These are phyloP conservation scores for Eragrostis curvula DNA, from an alignment of 176 grass and related monocot species.

Conservation along the genomic window DNA sequence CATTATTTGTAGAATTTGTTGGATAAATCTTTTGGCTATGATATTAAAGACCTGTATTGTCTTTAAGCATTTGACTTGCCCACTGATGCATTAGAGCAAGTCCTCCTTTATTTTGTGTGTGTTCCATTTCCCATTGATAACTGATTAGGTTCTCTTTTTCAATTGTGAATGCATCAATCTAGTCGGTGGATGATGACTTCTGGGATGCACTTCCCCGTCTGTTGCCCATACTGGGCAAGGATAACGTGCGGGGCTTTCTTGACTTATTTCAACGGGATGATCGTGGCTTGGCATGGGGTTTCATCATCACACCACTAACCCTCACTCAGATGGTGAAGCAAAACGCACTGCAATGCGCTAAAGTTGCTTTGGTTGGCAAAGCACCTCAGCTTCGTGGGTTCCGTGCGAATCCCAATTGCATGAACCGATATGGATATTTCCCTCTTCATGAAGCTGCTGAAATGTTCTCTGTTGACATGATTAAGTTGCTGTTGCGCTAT, in stretches of 20 bases:
- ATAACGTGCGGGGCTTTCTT: not conserved
- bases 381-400: not conserved
- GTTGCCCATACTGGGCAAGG: not conserved
- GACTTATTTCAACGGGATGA: not conserved
- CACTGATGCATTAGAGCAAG: not conserved
- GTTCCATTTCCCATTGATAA: not conserved
- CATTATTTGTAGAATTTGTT: not conserved
- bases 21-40: not conserved
- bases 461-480: conserved; percentile 30
- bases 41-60: not conserved
- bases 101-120: not conserved
- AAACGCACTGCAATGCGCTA: conserved; percentile 38
- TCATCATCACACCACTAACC: conserved; percentile 27
- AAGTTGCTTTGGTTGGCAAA: conserved; percentile 28
- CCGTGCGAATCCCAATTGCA: conserved; percentile 40
- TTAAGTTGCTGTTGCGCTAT: conserved; percentile 16
- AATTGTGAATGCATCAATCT: not conserved
- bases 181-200: not conserved
- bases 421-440: conserved; percentile 20
- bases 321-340: not conserved
- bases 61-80: too few species aligned
- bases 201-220: not conserved
- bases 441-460: conserved; percentile 38
- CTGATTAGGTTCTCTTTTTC: not conserved
- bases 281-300: not conserved